Evolutionary conservation across 2,329 filamentous ascomycete genomes (phyloP).

Genomic region (Fusarium aywerte): DNA sequence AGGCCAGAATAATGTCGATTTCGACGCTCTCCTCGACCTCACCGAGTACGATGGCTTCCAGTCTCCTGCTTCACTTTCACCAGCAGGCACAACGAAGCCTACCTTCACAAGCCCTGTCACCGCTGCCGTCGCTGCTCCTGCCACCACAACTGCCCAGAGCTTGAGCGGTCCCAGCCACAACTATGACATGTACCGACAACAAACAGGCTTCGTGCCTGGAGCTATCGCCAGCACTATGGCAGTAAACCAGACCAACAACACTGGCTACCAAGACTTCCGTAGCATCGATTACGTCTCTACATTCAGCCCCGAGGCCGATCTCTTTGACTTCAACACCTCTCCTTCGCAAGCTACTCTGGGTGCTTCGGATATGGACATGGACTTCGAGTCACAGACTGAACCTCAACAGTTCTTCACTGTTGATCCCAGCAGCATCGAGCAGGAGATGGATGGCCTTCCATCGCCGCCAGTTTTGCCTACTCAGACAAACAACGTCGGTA

Average conservation of each 20-base stretch:
- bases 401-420: constrained; percentile 75
- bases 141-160: constrained; percentile 66
- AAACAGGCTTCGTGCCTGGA: constrained; percentile 90
- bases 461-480: constrained; percentile 59
- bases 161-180: constrained; percentile 89
- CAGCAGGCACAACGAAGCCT: constrained; percentile 63
- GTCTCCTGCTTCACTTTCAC: constrained; percentile 67
- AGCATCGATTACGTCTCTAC: constrained; percentile 64
- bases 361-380: constrained; percentile 74
- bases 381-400: constrained; percentile 58
- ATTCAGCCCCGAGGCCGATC: constrained; percentile 69
- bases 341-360: constrained; percentile 70
- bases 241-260: constrained; percentile 72
- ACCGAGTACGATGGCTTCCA: constrained; percentile 72
- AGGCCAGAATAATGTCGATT: constrained; percentile 59
- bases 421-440: constrained; percentile 79
- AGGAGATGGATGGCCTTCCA: constrained; percentile 59
- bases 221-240: constrained; percentile 83
- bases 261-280: constrained; percentile 63
- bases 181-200: constrained; percentile 94
- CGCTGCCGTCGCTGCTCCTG: constrained; percentile 65
- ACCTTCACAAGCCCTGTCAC: constrained; percentile 64
- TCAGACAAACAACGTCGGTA: constrained; percentile 69
- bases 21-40: constrained; percentile 70
- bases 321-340: constrained; percentile 78